A percentile compares a stretch with the other conserved stretches of the same genome.
These are phyloP conservation scores for Pestalotiopsis sp. DNA, from an alignment of 2,329 filamentous ascomycete genomes.

Conservation along the genomic window DNA sequence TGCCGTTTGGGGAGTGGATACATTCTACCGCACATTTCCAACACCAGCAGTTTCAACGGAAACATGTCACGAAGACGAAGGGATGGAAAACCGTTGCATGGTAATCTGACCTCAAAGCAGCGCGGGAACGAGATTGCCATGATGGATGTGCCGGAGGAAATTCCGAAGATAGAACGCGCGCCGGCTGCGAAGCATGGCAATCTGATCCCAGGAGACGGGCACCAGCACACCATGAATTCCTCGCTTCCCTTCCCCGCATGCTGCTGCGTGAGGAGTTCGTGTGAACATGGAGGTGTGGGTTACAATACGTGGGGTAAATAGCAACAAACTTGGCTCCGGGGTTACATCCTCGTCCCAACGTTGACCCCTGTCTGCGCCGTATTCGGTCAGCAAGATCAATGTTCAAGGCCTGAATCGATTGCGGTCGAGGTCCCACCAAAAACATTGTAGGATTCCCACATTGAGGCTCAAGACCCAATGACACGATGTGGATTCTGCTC, in stretches of 20 bases:
- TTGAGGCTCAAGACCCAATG: background rate
- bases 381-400: background rate
- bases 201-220: background rate
- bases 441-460: background rate
- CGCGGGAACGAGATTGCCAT: background rate
- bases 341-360: background rate
- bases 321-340: background rate
- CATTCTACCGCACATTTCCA: background rate
- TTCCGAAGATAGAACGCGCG: background rate
- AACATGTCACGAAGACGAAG: background rate
- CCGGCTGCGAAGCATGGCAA: background rate
- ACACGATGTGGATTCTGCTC: background rate
- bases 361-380: background rate
- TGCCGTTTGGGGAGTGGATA: background rate
- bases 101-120: background rate
- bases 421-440: background rate
- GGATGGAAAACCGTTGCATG: background rate
- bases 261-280: background rate
- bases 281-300: background rate
- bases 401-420: background rate
- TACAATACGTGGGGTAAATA: background rate
- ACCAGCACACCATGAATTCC: slow-evolving; percentile 1
- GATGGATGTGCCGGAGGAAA: background rate
- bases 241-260: background rate
- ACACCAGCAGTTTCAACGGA: background rate